Evolutionary conservation across 495 filamentous ascomycete species (phyloP), one percentile per base, ranked within the genome.

Genomic region (Lepraria neglecta): DNA sequence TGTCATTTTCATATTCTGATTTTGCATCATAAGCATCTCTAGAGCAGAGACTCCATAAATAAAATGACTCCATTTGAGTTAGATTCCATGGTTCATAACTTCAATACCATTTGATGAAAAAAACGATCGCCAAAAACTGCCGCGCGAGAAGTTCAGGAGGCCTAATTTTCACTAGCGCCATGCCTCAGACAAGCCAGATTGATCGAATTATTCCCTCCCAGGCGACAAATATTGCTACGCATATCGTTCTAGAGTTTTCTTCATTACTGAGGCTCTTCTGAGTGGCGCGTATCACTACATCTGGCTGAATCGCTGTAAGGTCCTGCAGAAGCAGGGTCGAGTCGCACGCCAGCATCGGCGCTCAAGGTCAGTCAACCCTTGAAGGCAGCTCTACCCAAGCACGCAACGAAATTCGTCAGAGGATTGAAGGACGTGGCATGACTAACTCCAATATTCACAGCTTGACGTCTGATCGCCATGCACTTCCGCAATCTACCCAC

Each of bases 141-240:
- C 48, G 48, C 48, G 48, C 48, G 48, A 31, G 31, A 52, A 24
- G 31, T 54, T 35, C 51, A 54, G 51, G 51, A 54, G 51, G 35
- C 19, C 17, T 38, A 38, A 12, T 38, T 24, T 38, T 38, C 35
- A 12, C 35, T 38, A 38, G 35, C 35, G 35, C 35, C 35, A 38
- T 38, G 35, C 7, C 35, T 12, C 35, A 38, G 35, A 38, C 35
- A 38, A 6, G 35, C 35, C 51, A 54, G 15, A 54, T 54, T 35
- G 9, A 19, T 38, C 10, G 31, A 24, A 10, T n/a, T 33, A n/a
- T 12, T 38, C 30, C 35, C 12, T 10, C 35, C 35, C 28, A 54
- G 9, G 17, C 30, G 17, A 54, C 19, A 38, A 24, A 12, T 38
- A 19, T 6, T 54, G 9, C 31, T 54, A 28, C 31, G 31, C 28